Conservation (phyloP, 257 asterid genomes). For the Coffea canephora region DNA sequence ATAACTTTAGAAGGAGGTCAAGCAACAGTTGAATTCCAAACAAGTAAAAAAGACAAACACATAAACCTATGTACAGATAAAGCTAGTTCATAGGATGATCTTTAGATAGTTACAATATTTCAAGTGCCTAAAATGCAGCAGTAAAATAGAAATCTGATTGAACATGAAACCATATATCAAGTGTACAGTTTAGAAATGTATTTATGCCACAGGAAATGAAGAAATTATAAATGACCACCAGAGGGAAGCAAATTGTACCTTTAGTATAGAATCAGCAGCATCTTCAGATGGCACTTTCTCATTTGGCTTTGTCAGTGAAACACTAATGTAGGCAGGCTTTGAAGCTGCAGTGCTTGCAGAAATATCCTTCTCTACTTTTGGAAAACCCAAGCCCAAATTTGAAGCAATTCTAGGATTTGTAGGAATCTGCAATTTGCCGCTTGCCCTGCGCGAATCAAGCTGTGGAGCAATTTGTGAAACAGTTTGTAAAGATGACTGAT, state of each 20-base stretch:
- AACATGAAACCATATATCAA: background rate
- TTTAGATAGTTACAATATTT: background rate
- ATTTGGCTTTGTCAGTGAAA: constrained; percentile 56
- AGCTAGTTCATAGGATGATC: background rate
- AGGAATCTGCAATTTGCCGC: constrained; percentile 82
- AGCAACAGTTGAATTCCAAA: background rate
- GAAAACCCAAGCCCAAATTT: constrained; percentile 44
- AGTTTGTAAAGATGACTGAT: constrained; percentile 62
- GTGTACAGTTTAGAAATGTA: background rate
- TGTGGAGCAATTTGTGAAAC: constrained; percentile 49
- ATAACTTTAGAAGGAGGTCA: background rate
- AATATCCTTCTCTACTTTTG: constrained; percentile 63
- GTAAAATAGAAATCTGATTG: background rate
- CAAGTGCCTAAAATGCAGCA: background rate
- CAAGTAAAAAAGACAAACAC: background rate
- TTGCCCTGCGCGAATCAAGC: constrained; percentile 54
- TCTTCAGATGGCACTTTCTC: constrained; percentile 49
- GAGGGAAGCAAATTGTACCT: constrained; percentile 44
- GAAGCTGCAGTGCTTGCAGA: constrained; percentile 36
- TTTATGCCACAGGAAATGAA: background rate
- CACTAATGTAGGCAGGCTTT: constrained; percentile 81
- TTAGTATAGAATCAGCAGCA: constrained; percentile 58
- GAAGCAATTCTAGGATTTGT: constrained; percentile 96
- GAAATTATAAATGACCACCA: background rate
- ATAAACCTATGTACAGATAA: background rate